Conservation (phyloP, 2,329 filamentous ascomycete genomes). For the Elsinoe necatrix region DNA sequence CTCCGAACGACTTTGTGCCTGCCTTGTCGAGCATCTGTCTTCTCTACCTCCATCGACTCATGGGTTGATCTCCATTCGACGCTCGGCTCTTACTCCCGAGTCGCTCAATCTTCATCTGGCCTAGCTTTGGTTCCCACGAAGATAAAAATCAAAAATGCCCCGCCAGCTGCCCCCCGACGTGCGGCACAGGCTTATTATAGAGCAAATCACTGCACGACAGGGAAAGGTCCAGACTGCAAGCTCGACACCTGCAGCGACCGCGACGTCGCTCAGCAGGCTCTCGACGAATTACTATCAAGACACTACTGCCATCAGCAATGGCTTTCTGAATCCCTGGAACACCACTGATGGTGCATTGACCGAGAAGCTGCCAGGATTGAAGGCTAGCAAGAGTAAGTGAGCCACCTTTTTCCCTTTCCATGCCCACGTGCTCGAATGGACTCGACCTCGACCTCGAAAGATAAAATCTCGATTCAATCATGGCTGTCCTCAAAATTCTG, state of each 20-base stretch:
- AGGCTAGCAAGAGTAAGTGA: slow-evolving; percentile 8
- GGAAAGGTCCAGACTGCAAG: neutral
- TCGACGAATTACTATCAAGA: neutral
- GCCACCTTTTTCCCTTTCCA: neutral
- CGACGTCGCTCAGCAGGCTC: neutral
- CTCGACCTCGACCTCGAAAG: neutral
- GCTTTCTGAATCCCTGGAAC: slow-evolving; percentile 9
- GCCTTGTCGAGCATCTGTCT: neutral
- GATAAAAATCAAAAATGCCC: slow-evolving; percentile 18
- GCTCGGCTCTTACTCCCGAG: slow-evolving; percentile 9
- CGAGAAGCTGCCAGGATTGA: slow-evolving; percentile 3
- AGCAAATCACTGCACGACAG: slow-evolving; percentile 15
- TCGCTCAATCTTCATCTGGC: neutral
- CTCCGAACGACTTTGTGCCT: neutral
- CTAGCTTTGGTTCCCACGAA: neutral
- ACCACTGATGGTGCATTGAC: neutral
- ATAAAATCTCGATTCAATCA: neutral
- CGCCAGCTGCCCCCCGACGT: slow-evolving; percentile 9
- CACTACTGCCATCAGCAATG: neutral
- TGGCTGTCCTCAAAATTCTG: neutral
- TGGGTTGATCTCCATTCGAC: slow-evolving; percentile 11
- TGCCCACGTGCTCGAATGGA: slow-evolving; percentile 3
- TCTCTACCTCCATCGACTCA: neutral
- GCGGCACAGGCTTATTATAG: slow-evolving; percentile 17
- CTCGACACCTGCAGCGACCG: neutral